Base-by-base conservation (phyloP, 371 early-diverging fungal genomes). In the Mucor ambiguus region DNA sequence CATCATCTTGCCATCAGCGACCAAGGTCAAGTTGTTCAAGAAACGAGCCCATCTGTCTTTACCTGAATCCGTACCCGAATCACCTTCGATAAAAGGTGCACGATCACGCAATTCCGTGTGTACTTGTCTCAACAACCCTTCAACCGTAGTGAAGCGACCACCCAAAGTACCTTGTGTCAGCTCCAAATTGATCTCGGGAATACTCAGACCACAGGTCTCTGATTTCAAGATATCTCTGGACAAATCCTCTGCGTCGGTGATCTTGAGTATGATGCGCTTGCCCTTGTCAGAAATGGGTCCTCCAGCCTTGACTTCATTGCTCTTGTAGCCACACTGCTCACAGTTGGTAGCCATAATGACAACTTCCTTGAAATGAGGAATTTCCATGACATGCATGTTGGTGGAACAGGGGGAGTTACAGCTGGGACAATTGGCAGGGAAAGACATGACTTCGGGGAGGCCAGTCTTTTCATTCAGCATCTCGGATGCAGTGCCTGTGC, bases 311-410 rank as follows among this genome's bases (percentile, higher is more conserved):
- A 97, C 96, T 75, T 97, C 98, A 74, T 96, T 96, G 64, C 89
- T 90, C 88, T 96, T 96, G 82, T 92, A 97, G 16, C 96, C 97
- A 74, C 98, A 97, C 8, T 70, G 66, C 26, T 96, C 94, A 80
- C 98, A 97, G 61, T 85, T 84, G 7, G 96, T 96, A n/a, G 96
- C 89, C 98, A 96, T 96, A 68, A 97, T 92, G 46, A 97, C 91
- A 14, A 97, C 95, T 69, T 97, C 93, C 76, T 96, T 95, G 72
- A 97, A 97, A 71, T 97, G 93, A 54, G 96, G 96, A 68, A 97
- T 96, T 55, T 94, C 83, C 69, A 97, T 70, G 55, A 95, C 78
- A 37, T 95, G 94, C 98, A 97, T 96, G 64, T 92, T 92, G 62
- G 96, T 96, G 30, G 93, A 90, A 64, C 90, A 87, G 32, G 94